These are phyloP conservation scores for Coffea humblotiana DNA, from an alignment of 305 asterid genomes.

Conservation along the genomic window DNA sequence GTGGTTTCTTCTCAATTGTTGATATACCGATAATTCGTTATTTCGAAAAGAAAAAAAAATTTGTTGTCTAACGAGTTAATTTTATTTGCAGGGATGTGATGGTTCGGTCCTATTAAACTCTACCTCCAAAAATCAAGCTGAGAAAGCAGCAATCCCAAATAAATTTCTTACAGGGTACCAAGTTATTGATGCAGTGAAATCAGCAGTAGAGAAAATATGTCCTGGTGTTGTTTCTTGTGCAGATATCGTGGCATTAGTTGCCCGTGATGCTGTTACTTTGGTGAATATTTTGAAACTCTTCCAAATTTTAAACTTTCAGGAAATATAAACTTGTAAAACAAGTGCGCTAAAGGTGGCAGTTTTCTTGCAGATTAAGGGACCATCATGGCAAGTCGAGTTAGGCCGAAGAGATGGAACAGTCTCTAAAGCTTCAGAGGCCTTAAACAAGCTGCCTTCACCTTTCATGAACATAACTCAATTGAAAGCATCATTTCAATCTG, in stretches of 20 bases:
- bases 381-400: conserved; percentile 59
- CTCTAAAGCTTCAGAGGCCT: conserved; percentile 43
- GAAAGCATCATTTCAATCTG: conserved; percentile 40
- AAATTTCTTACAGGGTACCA: conserved; percentile 47
- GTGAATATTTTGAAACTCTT: conserved; percentile 20
- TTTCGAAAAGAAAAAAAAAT: too few relatives aligned
- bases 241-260: conserved; percentile 55
- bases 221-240: conserved; percentile 65
- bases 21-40: neutral
- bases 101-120: conserved; percentile 58
- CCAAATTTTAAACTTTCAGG: neutral
- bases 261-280: conserved; percentile 44
- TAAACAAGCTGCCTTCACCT: conserved; percentile 57
- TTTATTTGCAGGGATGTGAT: conserved; percentile 59
- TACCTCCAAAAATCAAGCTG: conserved; percentile 38
- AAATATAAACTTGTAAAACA: neutral
- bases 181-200: conserved; percentile 53
- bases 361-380: conserved; percentile 51
- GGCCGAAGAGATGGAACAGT: conserved; percentile 74
- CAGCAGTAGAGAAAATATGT: conserved; percentile 50
- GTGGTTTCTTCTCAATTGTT: neutral
- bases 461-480: conserved; percentile 44
- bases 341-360: neutral
- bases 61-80: neutral
- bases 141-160: conserved; percentile 55